Evolutionary conservation across 306 rosid genomes (phyloP).

Genomic region (Trifolium subterraneum): DNA sequence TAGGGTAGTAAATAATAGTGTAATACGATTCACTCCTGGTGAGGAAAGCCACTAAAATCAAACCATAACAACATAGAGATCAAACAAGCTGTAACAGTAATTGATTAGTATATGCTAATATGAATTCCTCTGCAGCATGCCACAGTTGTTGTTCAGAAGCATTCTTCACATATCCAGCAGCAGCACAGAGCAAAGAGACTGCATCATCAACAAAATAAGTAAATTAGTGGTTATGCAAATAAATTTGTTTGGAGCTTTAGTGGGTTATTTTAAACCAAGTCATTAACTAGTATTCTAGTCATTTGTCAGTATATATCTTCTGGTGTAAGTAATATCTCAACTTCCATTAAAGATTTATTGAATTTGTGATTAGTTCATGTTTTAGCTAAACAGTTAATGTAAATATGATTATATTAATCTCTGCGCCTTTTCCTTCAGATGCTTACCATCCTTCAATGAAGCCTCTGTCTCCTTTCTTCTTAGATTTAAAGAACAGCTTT

Average conservation of each 20-base stretch:
- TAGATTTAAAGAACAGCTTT: constrained; percentile 44
- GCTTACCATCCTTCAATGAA: constrained; percentile 88
- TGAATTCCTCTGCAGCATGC: constrained; percentile 12
- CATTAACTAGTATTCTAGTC: background rate
- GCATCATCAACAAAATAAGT: constrained; percentile 48
- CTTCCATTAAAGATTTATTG: constrained; percentile 15
- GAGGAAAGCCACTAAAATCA: constrained; percentile 20
- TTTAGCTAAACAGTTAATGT: too few relatives aligned
- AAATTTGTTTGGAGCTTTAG: background rate
- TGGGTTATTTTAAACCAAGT: constrained; percentile 9
- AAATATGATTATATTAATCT: background rate
- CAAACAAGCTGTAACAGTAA: background rate
- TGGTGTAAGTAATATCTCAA: constrained; percentile 20
- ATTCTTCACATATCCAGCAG: constrained; percentile 84
- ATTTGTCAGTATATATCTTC: background rate
- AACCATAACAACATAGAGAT: constrained; percentile 28
- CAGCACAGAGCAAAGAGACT: constrained; percentile 89
- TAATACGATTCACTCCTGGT: constrained; percentile 22
- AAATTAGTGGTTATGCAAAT: constrained; percentile 14
- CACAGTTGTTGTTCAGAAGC: constrained; percentile 48
- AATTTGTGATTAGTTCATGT: background rate
- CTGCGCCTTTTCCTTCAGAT: background rate
- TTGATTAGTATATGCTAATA: constrained; percentile 21
- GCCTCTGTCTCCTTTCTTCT: constrained; percentile 75
- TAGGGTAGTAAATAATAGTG: background rate